Percentiles rank a stretch among this genome's conserved stretches.
Conservation (phyloP, 73 alveolate species). For the Paramecium primaurelia region DNA sequence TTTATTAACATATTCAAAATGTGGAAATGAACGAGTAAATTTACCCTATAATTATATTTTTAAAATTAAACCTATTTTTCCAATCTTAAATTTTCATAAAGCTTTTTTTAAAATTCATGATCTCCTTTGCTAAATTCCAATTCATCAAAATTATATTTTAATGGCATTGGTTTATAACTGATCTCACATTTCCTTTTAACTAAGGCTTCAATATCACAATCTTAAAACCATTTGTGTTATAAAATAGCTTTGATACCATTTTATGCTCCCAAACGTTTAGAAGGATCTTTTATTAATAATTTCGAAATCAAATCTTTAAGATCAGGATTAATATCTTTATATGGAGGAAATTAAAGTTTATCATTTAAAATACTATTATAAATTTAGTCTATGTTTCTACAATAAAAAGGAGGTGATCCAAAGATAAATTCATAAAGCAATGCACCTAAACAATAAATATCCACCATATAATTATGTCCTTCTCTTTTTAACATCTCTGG, state of each 20-base stretch:
- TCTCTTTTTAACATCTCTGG: constrained; percentile 89
- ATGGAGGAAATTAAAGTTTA: constrained; percentile 48
- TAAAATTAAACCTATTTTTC: background rate
- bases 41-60: background rate
- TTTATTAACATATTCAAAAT: background rate
- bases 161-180: background rate
- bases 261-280: constrained; percentile 68
- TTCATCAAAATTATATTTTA: constrained; percentile 42
- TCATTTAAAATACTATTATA: constrained; percentile 65
- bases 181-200: background rate
- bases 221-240: constrained; percentile 84
- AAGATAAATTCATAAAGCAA: constrained; percentile 86
- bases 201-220: constrained; percentile 74
- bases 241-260: constrained; percentile 72
- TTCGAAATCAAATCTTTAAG: constrained; percentile 66
- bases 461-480: constrained; percentile 77
- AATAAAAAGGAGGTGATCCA: constrained; percentile 85
- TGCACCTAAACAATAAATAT: constrained; percentile 86
- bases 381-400: constrained; percentile 68
- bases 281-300: constrained; percentile 77
- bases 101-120: background rate
- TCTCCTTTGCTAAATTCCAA: constrained; percentile 43
- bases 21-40: background rate
- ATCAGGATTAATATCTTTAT: constrained; percentile 25
- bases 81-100: background rate